These are phyloP conservation scores for Hortaea werneckii DNA, from an alignment of 2,329 filamentous ascomycete species.

Conservation along the genomic window DNA sequence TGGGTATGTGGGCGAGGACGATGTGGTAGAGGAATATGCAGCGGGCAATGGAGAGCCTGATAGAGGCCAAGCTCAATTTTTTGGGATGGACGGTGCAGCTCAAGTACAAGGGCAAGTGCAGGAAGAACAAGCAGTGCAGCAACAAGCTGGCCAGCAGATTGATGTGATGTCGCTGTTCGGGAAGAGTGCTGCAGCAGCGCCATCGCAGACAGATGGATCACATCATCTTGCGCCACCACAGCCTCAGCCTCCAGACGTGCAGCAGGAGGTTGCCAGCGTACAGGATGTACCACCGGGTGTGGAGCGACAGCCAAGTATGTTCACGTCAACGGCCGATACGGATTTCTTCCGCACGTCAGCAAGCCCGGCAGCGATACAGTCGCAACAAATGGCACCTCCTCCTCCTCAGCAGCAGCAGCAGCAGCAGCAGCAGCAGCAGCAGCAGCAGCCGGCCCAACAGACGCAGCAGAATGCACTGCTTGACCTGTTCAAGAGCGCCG, in stretches of 20 bases:
- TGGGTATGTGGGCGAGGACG: too few species aligned
- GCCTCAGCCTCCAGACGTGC: not conserved
- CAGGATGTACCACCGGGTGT: not conserved
- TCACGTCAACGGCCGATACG: conserved; percentile 1
- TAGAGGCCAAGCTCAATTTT: not conserved
- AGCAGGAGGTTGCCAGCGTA: not conserved
- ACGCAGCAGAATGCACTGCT: conserved; percentile 16
- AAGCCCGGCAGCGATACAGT: conserved; percentile 5
- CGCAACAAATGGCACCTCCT: not conserved
- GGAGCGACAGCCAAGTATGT: not conserved
- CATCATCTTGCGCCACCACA: not conserved
- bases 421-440: not conserved
- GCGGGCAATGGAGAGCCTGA: not conserved
- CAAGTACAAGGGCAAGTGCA: not conserved
- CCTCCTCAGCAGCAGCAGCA: too few species aligned
- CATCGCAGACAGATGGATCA: not conserved
- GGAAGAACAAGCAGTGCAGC: not conserved
- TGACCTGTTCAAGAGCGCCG: conserved; percentile 13
- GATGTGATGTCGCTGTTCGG: not conserved
- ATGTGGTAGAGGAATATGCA: too few species aligned
- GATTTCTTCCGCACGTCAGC: conserved; percentile 15
- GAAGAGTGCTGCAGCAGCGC: not conserved
- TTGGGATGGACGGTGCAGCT: not conserved
- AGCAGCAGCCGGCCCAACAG: conserved; percentile 5
- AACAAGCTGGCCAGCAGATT: not conserved